Percentiles rank a stretch among this genome's conserved stretches.
Evolutionary conservation across 2,329 filamentous ascomycete species (phyloP).

Genomic region (Fusarium chuoi): DNA sequence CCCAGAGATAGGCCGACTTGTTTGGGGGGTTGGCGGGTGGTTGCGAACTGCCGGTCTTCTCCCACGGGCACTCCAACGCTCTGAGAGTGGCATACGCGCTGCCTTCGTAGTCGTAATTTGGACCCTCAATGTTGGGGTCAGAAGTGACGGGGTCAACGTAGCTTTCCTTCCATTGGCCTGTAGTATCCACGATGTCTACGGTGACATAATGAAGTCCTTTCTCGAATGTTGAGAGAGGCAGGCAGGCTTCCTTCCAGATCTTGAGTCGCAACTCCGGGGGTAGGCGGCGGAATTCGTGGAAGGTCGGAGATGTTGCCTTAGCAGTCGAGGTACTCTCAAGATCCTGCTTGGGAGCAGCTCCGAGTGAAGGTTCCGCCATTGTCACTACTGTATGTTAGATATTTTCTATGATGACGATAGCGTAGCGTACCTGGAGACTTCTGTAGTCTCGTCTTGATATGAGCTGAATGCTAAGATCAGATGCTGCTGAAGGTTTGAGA

Average conservation of each 20-base stretch:
- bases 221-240: background rate
- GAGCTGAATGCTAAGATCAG: background rate
- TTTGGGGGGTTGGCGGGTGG: background rate
- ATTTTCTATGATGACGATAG: background rate
- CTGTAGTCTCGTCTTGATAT: background rate
- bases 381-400: background rate
- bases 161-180: background rate
- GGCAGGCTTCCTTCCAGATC: conserved; percentile 1
- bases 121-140: background rate
- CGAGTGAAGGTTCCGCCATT: background rate
- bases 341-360: background rate
- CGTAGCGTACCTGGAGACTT: background rate
- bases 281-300: background rate
- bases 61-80: background rate
- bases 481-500: background rate
- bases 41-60: too few relatives aligned
- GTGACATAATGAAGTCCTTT: background rate
- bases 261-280: background rate
- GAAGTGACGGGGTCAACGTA: rapidly evolving
- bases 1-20: conserved; percentile 11
- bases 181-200: background rate
- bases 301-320: background rate
- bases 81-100: background rate
- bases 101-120: background rate
- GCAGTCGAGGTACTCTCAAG: background rate